Percentiles rank a stretch among this genome's conserved stretches.
These are phyloP conservation scores for Pseudogymnoascus sp. DNA, from an alignment of 2,329 filamentous ascomycete species.

Conservation along the genomic window DNA sequence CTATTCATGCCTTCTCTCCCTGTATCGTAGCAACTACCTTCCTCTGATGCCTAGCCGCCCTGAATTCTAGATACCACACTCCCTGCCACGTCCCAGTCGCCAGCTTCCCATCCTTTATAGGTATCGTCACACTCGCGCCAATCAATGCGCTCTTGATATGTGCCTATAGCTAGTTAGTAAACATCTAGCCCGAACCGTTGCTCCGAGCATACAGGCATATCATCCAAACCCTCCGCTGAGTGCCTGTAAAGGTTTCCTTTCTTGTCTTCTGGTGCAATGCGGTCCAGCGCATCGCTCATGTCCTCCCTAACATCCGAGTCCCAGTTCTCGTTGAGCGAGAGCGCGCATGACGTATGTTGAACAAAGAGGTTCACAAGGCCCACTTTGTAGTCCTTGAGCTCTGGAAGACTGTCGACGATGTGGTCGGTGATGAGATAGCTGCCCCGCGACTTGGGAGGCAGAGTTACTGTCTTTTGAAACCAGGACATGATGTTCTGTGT, in stretches of 20 bases:
- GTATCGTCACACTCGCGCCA: constrained; percentile 81
- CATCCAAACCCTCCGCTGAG: constrained; percentile 77
- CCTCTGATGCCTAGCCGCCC: constrained; percentile 67
- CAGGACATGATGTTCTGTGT: constrained; percentile 49
- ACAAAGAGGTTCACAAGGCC: constrained; percentile 84
- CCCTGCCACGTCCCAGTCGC: constrained; percentile 69
- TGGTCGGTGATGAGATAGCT: constrained; percentile 83
- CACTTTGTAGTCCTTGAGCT: constrained; percentile 74
- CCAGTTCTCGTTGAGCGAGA: constrained; percentile 89
- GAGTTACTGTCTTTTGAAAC: constrained; percentile 76
- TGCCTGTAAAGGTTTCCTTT: constrained; percentile 75
- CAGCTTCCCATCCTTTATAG: constrained; percentile 77
- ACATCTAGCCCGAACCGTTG: neutral
- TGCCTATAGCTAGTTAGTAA: constrained; percentile 43
- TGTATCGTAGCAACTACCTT: constrained; percentile 90
- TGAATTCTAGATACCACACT: constrained; percentile 92
- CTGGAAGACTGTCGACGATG: constrained; percentile 62
- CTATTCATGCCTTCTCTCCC: constrained; percentile 56
- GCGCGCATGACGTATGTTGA: constrained; percentile 87
- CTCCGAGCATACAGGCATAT: constrained; percentile 67
- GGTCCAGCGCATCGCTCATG: constrained; percentile 89
- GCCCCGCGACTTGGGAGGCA: constrained; percentile 69
- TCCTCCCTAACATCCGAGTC: constrained; percentile 78
- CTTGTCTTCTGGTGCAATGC: constrained; percentile 75
- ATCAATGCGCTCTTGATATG: constrained; percentile 89